These are phyloP conservation scores for Aspergillus olivimuriae DNA, from an alignment of 495 filamentous ascomycete genomes.

Conservation along the genomic window DNA sequence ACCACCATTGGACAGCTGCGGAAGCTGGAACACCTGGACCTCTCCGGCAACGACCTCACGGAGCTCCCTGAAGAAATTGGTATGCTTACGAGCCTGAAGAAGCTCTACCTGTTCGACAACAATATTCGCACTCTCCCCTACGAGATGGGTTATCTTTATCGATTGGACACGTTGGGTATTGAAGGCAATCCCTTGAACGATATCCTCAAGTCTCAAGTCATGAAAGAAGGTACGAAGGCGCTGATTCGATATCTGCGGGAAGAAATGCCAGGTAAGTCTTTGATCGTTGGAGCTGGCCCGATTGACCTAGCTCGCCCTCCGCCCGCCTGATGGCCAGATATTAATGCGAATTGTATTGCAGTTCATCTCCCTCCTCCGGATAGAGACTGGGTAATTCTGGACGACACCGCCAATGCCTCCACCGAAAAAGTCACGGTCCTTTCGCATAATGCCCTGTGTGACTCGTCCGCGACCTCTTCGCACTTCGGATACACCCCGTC, in stretches of 20 bases:
- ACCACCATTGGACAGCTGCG: conserved; percentile 72
- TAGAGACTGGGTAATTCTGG: conserved; percentile 62
- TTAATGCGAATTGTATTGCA: conserved; percentile 14
- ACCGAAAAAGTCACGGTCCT: conserved; percentile 67
- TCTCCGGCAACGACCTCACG: conserved; percentile 78
- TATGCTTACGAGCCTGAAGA: conserved; percentile 84
- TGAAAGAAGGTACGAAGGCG: conserved; percentile 78
- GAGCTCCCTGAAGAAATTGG: conserved; percentile 88
- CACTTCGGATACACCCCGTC: conserved; percentile 87
- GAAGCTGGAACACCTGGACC: conserved; percentile 70
- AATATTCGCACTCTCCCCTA: conserved; percentile 71
- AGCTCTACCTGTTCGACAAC: conserved; percentile 83
- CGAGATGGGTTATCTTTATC: conserved; percentile 81
- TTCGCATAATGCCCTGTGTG: conserved; percentile 92
- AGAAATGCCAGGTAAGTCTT: conserved; percentile 66
- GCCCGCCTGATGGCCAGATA: no score
- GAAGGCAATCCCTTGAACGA: conserved; percentile 83
- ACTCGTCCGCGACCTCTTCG: conserved; percentile 74
- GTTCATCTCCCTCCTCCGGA: conserved; percentile 63
- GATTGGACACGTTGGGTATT: conserved; percentile 81
- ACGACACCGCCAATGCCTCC: conserved; percentile 45
- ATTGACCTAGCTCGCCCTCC: conserved; percentile 1
- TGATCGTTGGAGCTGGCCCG: background rate
- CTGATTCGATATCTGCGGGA: conserved; percentile 79
- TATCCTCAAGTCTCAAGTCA: conserved; percentile 64